A percentile compares a stretch with the other conserved stretches of the same genome.
Evolutionary conservation across 176 grass and related monocot genomes (phyloP).

Genomic region (Zoysia japonica): DNA sequence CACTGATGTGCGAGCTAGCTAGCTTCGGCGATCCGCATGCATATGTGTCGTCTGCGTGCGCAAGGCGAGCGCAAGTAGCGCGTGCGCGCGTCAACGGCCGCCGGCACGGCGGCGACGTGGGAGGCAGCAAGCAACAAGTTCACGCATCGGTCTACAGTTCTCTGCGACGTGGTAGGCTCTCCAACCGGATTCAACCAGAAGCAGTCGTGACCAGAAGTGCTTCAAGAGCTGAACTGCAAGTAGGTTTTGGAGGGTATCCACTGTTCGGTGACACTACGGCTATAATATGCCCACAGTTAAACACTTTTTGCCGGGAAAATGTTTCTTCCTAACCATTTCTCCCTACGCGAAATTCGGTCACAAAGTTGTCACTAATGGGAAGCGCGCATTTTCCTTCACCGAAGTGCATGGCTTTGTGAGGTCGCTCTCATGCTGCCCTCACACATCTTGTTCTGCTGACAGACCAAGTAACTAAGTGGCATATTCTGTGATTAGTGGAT

Average conservation of each 20-base stretch:
- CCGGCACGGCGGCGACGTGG: background rate
- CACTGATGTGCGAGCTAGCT: background rate
- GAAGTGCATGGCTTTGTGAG: slow-evolving; percentile 18
- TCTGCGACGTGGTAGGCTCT: background rate
- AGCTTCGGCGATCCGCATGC: background rate
- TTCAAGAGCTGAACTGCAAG: no score
- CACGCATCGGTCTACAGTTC: background rate
- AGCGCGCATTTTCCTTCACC: background rate
- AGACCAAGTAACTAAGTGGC: slow-evolving; percentile 10
- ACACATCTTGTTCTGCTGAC: slow-evolving; percentile 42
- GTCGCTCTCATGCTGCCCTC: slow-evolving; percentile 43
- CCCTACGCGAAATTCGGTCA: no score
- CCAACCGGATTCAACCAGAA: no score
- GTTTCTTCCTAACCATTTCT: background rate
- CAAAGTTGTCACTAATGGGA: slow-evolving; percentile 12
- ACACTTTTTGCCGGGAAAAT: no score
- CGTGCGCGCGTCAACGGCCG: background rate
- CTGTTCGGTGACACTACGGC: no score
- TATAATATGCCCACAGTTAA: no score
- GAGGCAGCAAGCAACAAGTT: background rate
- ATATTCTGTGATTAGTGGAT: slow-evolving; percentile 42
- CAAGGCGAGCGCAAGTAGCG: no score
- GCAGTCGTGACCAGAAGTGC: no score
- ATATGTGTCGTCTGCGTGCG: background rate
- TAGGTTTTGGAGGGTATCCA: no score